Evolutionary conservation across 2,329 filamentous ascomycete species (phyloP).

Genomic region (Lasiodiplodia theobromae): DNA sequence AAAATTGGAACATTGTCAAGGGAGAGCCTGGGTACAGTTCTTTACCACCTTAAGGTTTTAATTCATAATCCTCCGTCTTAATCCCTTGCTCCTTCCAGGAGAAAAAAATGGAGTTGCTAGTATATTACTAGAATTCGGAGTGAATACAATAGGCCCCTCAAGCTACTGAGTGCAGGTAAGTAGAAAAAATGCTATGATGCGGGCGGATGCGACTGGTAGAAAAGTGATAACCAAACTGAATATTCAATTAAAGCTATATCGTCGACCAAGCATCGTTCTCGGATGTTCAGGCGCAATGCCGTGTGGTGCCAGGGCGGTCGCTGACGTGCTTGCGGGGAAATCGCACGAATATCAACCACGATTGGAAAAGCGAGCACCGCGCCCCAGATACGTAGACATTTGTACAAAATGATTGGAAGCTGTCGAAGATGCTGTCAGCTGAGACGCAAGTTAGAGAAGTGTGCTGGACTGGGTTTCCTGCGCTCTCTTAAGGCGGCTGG

Average conservation of each 20-base stretch:
- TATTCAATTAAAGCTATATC: background rate
- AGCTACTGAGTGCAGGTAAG: too few relatives aligned
- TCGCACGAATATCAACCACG: slow-evolving; percentile 18
- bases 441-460: background rate
- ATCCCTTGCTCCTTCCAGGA: too few relatives aligned
- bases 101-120: too few relatives aligned
- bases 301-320: background rate
- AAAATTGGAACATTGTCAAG: too few relatives aligned
- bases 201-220: too few relatives aligned
- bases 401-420: background rate
- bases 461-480: background rate
- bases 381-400: background rate
- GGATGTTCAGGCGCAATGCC: background rate
- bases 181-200: too few relatives aligned
- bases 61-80: too few relatives aligned
- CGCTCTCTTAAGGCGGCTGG: slow-evolving; percentile 1
- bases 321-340: slow-evolving; percentile 28
- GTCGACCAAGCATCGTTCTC: background rate
- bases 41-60: too few relatives aligned
- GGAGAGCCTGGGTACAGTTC: too few relatives aligned
- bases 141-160: too few relatives aligned
- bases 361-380: background rate
- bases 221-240: too few relatives aligned
- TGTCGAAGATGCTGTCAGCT: background rate
- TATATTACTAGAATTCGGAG: too few relatives aligned